Percentiles rank a stretch among this genome's conserved stretches.
phyloP scores from a whole-genome alignment of 2,329 filamentous ascomycete species.

The Fusarium sarcochroum region DNA sequence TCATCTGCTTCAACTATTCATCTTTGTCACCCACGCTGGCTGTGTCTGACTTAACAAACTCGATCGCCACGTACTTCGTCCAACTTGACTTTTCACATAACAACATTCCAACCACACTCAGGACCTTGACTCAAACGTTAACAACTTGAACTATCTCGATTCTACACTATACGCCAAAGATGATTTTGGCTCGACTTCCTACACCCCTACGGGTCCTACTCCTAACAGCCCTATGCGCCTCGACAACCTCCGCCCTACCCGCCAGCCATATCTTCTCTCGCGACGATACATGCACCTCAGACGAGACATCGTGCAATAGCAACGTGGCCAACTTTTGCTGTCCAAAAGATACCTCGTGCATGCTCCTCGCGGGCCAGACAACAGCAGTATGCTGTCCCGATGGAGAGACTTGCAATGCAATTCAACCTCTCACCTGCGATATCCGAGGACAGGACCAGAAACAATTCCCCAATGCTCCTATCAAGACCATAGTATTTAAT shows the following conservation, averaged over 20 bases:
- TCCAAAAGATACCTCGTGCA: conserved; percentile 65
- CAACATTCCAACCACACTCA: conserved; percentile 4
- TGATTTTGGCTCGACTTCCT: conserved; percentile 36
- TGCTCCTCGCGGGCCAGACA: conserved; percentile 72
- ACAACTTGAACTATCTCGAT: conserved; percentile 7
- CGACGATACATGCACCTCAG: conserved; percentile 65
- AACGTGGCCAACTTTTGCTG: conserved; percentile 80
- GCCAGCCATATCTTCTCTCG: conserved; percentile 59
- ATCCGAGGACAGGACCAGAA: conserved; percentile 69
- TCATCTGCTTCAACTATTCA: conserved; percentile 18
- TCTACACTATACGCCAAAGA: conserved; percentile 20
- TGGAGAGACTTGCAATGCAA: conserved; percentile 69
- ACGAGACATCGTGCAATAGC: conserved; percentile 66
- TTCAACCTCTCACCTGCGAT: conserved; percentile 54
- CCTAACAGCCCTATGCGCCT: conserved; percentile 56
- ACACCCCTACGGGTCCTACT: conserved; percentile 54
- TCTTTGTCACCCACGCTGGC: conserved; percentile 35
- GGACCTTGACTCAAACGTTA: conserved; percentile 10
- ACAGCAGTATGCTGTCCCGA: conserved; percentile 80
- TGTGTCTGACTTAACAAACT: conserved; percentile 34
- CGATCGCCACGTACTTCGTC: not conserved
- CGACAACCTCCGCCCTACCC: conserved; percentile 57
- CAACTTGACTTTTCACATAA: conserved; percentile 11
- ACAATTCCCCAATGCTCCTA: conserved; percentile 67
- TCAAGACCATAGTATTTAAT: conserved; percentile 76